Evolutionary conservation across 805 yeast genomes (phyloP).

Genomic region (Candida khao-thaluensis): DNA sequence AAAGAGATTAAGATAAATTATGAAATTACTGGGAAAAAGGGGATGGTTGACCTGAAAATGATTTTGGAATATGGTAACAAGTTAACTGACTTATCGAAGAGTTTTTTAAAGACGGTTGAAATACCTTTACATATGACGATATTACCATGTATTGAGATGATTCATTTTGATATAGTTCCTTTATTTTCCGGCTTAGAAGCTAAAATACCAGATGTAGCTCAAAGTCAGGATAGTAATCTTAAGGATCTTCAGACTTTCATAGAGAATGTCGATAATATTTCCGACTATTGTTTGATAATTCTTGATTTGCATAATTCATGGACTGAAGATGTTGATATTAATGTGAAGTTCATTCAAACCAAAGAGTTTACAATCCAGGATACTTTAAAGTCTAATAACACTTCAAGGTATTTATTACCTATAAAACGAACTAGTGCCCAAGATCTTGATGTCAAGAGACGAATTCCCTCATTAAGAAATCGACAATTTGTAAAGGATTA

Average conservation of each 20-base stretch:
- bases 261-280: constrained; percentile 11
- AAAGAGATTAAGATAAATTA: constrained; percentile 49
- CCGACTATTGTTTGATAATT: constrained; percentile 61
- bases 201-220: not conserved
- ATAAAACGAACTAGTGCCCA: constrained; percentile 52
- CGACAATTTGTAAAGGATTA: constrained; percentile 68
- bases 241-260: constrained; percentile 10
- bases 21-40: constrained; percentile 69
- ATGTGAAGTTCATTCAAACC: constrained; percentile 7
- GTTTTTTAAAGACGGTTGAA: constrained; percentile 52
- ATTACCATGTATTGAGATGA: constrained; percentile 68
- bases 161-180: constrained; percentile 74
- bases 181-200: constrained; percentile 31
- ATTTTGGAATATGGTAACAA: constrained; percentile 60
- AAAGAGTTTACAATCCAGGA: constrained; percentile 27
- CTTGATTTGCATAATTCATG: constrained; percentile 82
- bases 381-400: constrained; percentile 26
- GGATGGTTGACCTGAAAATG: constrained; percentile 63
- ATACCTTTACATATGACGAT: constrained; percentile 73
- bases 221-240: not conserved
- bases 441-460: constrained; percentile 41
- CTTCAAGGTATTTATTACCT: constrained; percentile 67
- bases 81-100: constrained; percentile 16
- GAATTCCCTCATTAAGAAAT: constrained; percentile 69
- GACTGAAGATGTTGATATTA: constrained; percentile 49